Evolutionary conservation across 305 asterid species (phyloP).

Genomic region (Andrographis paniculata): DNA sequence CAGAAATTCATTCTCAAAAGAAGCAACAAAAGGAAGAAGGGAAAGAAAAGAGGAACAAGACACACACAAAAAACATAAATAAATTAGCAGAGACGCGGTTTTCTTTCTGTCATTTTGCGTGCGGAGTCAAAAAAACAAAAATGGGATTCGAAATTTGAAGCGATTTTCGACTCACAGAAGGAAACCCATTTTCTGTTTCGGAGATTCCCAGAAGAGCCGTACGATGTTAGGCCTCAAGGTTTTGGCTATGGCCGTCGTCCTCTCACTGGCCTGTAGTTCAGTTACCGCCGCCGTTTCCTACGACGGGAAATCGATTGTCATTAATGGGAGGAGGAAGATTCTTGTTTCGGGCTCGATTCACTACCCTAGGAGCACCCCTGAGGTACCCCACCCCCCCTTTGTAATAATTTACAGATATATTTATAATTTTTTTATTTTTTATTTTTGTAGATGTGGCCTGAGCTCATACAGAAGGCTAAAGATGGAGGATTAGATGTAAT

Average conservation of each 20-base stretch:
- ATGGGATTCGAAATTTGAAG: no score
- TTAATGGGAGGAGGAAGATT: conserved; percentile 67
- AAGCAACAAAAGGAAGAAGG: no score
- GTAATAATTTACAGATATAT: neutral
- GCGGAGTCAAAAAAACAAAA: no score
- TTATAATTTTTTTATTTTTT: neutral
- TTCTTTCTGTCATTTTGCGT: no score
- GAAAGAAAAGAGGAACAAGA: no score
- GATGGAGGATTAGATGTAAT: conserved; percentile 93
- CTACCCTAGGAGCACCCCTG: conserved; percentile 91
- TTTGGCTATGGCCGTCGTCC: conserved; percentile 21
- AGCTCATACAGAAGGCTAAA: conserved; percentile 82
- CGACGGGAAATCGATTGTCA: conserved; percentile 64
- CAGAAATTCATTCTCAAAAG: no score
- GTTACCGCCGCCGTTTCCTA: conserved; percentile 57
- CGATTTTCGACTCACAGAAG: no score
- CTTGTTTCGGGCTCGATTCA: conserved; percentile 91
- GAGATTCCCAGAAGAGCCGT: no score
- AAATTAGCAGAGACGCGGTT: no score
- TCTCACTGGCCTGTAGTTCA: conserved; percentile 24
- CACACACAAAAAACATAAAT: no score
- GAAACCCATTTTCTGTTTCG: no score
- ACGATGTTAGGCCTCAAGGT: conserved; percentile 24
- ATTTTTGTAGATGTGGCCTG: conserved; percentile 83
- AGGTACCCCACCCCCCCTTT: conserved; percentile 50